These are phyloP conservation scores for Dichotomopilus funicola DNA, from an alignment of 2,329 filamentous ascomycete species.

Conservation along the genomic window DNA sequence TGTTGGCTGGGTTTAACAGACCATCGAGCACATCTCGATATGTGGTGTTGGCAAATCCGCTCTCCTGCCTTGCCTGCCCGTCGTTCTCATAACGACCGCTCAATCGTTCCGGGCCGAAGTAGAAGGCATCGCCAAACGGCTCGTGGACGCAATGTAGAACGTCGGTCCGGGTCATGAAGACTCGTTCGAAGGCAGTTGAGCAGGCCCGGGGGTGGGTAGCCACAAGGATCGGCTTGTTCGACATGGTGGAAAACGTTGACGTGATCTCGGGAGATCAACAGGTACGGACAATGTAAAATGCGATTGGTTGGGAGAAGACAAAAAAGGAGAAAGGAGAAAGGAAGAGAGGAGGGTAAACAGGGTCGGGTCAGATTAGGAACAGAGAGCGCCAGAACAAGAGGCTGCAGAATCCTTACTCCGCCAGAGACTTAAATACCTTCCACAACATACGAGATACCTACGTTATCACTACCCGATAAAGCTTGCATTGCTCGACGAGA, in stretches of 20 bases:
- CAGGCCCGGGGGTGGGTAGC: slow-evolving; percentile 91
- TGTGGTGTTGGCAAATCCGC: slow-evolving; percentile 63
- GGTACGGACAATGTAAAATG: neutral
- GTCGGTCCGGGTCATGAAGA: slow-evolving; percentile 92
- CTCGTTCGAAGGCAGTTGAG: slow-evolving; percentile 94
- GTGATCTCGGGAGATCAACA: slow-evolving; percentile 1
- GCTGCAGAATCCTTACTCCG: too few relatives aligned
- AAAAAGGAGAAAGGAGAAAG: neutral
- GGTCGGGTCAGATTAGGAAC: neutral
- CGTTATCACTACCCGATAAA: too few relatives aligned
- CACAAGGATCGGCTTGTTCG: slow-evolving; percentile 78
- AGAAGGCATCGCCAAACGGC: slow-evolving; percentile 94
- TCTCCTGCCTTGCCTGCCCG: slow-evolving; percentile 45
- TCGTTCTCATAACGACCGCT: slow-evolving; percentile 72
- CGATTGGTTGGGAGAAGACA: neutral
- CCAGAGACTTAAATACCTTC: too few relatives aligned
- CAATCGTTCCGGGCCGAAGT: slow-evolving; percentile 87
- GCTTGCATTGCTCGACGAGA: too few relatives aligned
- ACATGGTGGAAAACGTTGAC: slow-evolving; percentile 45
- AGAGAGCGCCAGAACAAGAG: neutral
- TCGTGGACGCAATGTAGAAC: slow-evolving; percentile 82
- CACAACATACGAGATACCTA: too few relatives aligned
- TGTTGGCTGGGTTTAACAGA: slow-evolving; percentile 59
- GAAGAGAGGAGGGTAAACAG: neutral
- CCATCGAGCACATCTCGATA: slow-evolving; percentile 72